A percentile compares a stretch with the other conserved stretches of the same genome.
These are phyloP conservation scores for Naganishia sp. DNA, from an alignment of 1,284 basidiomycete species.

Conservation along the genomic window DNA sequence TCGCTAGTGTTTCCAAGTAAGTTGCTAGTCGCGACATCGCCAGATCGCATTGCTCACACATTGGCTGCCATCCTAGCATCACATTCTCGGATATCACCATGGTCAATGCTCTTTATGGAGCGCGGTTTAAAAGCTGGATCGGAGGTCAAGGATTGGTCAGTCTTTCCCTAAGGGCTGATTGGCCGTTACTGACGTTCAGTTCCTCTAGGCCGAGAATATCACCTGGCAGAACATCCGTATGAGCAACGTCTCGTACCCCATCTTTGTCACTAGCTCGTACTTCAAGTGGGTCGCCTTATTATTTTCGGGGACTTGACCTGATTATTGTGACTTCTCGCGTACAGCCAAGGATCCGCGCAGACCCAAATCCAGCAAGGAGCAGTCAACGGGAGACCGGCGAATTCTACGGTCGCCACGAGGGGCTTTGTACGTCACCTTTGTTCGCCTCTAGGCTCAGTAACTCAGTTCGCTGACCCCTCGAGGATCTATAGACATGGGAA, in stretches of 20 bases:
- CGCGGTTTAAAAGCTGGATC: slow-evolving; percentile 57
- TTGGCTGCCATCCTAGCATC: slow-evolving; percentile 26
- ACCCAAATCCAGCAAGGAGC: slow-evolving; percentile 38
- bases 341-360: slow-evolving; percentile 40
- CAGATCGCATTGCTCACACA: background rate
- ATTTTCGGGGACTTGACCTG: background rate
- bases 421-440: slow-evolving; percentile 35
- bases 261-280: slow-evolving; percentile 59
- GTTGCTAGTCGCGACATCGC: slow-evolving; percentile 2
- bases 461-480: slow-evolving; percentile 46
- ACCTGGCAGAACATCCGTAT: slow-evolving; percentile 20
- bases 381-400: slow-evolving; percentile 36
- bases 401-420: slow-evolving; percentile 38
- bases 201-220: slow-evolving; percentile 40
- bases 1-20: slow-evolving; percentile 38
- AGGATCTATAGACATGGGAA: slow-evolving; percentile 36
- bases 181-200: background rate
- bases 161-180: slow-evolving; percentile 42
- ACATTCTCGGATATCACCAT: slow-evolving; percentile 39
- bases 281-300: slow-evolving; percentile 33
- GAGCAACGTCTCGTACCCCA: slow-evolving; percentile 56
- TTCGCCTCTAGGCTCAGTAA: slow-evolving; percentile 40
- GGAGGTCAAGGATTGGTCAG: slow-evolving; percentile 56
- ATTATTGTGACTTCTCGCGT: slow-evolving; percentile 1
- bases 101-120: slow-evolving; percentile 57